Evolutionary conservation across 2,329 filamentous ascomycete species (phyloP).

Genomic region (Coniochaeta ligniaria): DNA sequence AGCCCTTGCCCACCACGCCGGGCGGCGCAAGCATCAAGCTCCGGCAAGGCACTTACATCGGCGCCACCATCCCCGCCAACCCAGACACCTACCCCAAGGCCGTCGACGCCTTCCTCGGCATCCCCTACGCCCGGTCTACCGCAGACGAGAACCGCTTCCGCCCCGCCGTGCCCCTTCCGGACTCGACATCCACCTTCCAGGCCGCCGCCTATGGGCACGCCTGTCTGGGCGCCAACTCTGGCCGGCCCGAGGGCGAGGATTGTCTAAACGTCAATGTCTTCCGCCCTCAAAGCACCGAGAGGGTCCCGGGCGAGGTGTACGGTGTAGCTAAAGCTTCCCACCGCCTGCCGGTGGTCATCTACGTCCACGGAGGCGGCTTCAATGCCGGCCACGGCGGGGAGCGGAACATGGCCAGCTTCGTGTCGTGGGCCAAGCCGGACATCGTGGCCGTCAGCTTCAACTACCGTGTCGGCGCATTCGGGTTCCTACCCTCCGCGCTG

Average conservation of each 20-base stretch:
- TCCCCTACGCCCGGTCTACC: constrained; percentile 39
- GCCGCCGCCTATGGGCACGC: constrained; percentile 28
- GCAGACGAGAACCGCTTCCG: constrained; percentile 37
- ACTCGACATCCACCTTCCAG: constrained; percentile 15
- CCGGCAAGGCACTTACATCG: constrained; percentile 26
- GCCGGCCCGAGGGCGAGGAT: constrained; percentile 34
- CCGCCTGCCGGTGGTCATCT: constrained; percentile 44
- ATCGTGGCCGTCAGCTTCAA: constrained; percentile 54
- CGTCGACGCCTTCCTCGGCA: constrained; percentile 40
- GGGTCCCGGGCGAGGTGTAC: constrained; percentile 7
- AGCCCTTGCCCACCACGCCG: neutral
- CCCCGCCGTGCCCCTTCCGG: constrained; percentile 26
- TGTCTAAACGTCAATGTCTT: constrained; percentile 48
- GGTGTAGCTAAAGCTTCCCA: constrained; percentile 4
- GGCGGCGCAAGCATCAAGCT: constrained; percentile 19
- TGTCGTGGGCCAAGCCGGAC: constrained; percentile 43
- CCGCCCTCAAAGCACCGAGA: constrained; percentile 23
- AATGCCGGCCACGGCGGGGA: constrained; percentile 44
- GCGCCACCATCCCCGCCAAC: constrained; percentile 1
- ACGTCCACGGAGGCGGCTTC: constrained; percentile 58
- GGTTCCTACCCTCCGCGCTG: constrained; percentile 56
- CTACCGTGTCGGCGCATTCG: constrained; percentile 60
- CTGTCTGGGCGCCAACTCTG: constrained; percentile 25
- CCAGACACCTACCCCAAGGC: constrained; percentile 20
- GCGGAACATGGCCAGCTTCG: constrained; percentile 55